Evolutionary conservation across 352 stramenopile species (phyloP), one percentile per base, ranked within the genome.

Genomic region (Phytophthora cactorum): DNA sequence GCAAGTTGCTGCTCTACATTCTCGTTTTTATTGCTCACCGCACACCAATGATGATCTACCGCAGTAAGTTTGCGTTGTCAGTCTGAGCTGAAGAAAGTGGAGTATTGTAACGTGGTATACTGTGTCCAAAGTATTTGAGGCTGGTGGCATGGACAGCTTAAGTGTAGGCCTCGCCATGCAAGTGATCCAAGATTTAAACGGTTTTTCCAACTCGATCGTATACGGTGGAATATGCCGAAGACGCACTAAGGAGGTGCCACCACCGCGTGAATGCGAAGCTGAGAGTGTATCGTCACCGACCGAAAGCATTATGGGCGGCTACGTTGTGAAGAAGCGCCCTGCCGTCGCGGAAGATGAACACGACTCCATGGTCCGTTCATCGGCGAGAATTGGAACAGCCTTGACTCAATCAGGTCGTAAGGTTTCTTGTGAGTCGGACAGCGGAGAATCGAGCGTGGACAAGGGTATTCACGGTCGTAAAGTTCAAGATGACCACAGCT

Each of bases 1-100:
- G 78, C 27, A 93, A 89, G 46, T 63, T 86, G 36, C n/a, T 91
- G 50, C 73, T 91, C 15, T 92, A 92, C 57, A 88, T 91, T 44
- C 66, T 91, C 44, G 74, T 92, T 10, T 93, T 92, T 57, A 70
- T 92, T 28, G 58, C 74, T 12, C 85, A 92, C 44, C 83, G 85
- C 28, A 79, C 76, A 7, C 85, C 85, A 12, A 90, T 91, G 70
- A 86, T 93, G 71, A 55, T 89, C 44, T 93, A 93, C 51, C 81
- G 85, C 47, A 75, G 80, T 89, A 70, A 64, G 78, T 81, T 52
- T 41, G 9, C 22, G 32, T 38, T 43, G 2, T 52, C 27, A 4
- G 1, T 46, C 12, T 5, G 50, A 47, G 38, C 34, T 53, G 27
- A 17, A 32, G 10, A 38, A 43, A 43, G 11, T 45, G n/a, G 34